phyloP scores from a whole-genome alignment of 257 asterid species.

The Solanum ossicruentum region DNA sequence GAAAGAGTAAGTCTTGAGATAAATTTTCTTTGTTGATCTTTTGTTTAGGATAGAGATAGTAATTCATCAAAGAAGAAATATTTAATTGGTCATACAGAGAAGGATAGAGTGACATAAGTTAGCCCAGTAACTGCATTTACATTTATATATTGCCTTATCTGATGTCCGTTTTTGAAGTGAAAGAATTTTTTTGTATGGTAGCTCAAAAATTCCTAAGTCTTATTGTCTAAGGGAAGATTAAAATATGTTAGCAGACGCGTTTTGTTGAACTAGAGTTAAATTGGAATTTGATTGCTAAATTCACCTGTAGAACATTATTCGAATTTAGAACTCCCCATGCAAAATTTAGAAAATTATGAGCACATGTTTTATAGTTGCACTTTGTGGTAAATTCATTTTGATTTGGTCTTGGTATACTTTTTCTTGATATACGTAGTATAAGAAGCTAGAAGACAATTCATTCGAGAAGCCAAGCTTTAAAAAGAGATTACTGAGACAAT shows the following conservation, averaged over 20 bases:
- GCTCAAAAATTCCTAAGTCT: neutral
- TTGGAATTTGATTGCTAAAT: neutral
- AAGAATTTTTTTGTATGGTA: neutral
- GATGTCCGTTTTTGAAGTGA: neutral
- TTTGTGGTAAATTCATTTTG: neutral
- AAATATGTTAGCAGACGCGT: neutral
- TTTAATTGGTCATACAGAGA: neutral
- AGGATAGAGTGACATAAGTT: neutral
- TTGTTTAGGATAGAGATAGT: neutral
- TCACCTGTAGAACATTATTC: neutral
- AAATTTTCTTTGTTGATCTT: neutral
- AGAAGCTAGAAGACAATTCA: conserved; percentile 21
- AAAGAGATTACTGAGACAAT: conserved; percentile 38
- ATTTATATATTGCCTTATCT: neutral
- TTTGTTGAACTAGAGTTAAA: neutral
- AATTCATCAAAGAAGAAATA: neutral
- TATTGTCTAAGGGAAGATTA: neutral
- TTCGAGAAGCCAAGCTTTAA: conserved; percentile 21
- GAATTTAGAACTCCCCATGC: neutral
- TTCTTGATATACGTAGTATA: conserved; percentile 8
- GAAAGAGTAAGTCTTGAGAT: conserved; percentile 31
- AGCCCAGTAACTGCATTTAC: neutral
- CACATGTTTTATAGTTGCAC: neutral
- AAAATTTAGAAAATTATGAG: neutral
- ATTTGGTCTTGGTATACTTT: too few relatives aligned